Base-by-base conservation (phyloP, 331 rosid species). In the Dryas integrifolia region DNA sequence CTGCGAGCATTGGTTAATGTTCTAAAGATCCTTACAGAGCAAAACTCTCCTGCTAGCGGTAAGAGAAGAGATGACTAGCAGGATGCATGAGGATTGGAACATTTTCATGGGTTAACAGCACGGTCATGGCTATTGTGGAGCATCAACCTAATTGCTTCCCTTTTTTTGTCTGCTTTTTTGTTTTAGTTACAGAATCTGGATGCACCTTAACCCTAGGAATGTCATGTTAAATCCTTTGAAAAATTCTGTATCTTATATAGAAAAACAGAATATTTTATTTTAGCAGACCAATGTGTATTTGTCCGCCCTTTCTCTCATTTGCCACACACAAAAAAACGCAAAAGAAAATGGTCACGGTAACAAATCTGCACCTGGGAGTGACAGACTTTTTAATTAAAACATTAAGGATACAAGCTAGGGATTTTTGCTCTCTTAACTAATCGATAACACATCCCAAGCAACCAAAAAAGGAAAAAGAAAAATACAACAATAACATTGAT, bases 1-100 rank as follows among this genome's bases (percentile, higher is more conserved):
- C 72, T 92, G 79, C 83, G 79, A 68, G 98, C 98, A 58, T 77
- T 92, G 82, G 84, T 92, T 43, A 82, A 84, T 46, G 89, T 89
- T 74, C 30, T 92, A 38, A 92, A 90, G 82, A 76, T 92, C 64
- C 73, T 85, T 16, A 79, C 87, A 0, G 95, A 88, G 68, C 84
- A 85, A 52, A 88, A 79, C 73, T 44, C 88, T 70, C 62, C 76
- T 55, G 66, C 70, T 58, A 73, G 13, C 65, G 49, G 58, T 41
- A 83, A 73, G 80, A 84, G 56, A 74, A 75, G 59, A 83, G 80
- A 69, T 30, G 87, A 86, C 81, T 86, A 82, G 39, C 45, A 5
- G 10, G 52, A 38, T 43, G 53, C 5, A 13, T 3, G 43, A 56
- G 16, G 26, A 7, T 38, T 39, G 26, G 56, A 72, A 74, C 77